Percentiles rank a stretch among this genome's conserved stretches.
Evolutionary conservation across 129 eudicot species (phyloP).

Genomic region (Artemisia tridentata): DNA sequence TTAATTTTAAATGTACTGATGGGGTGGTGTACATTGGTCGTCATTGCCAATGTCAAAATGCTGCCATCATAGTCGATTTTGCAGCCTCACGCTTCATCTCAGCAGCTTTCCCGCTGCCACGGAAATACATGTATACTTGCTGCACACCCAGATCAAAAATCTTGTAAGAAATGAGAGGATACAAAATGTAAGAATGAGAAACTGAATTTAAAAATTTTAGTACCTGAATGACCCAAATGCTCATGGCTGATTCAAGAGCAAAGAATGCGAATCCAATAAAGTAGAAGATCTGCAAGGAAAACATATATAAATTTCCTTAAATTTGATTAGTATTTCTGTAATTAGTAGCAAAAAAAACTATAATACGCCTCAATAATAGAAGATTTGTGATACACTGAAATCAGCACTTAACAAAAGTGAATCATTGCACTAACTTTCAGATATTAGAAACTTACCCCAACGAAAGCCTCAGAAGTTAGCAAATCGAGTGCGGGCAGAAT

Average conservation of each 20-base stretch:
- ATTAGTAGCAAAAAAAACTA: no score
- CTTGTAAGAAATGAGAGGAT: neutral
- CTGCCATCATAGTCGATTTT: conserved; percentile 78
- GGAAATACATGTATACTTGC: conserved; percentile 94
- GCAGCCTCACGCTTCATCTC: conserved; percentile 91
- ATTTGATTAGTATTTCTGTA: neutral
- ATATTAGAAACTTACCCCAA: conserved; percentile 64
- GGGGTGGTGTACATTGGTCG: no score
- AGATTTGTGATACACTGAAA: neutral
- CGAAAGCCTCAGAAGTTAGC: conserved; percentile 51
- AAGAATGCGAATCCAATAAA: conserved; percentile 74
- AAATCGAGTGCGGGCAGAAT: conserved; percentile 79
- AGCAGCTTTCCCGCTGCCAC: conserved; percentile 93
- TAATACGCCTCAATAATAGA: no score
- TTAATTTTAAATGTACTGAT: neutral
- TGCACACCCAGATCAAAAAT: conserved; percentile 36
- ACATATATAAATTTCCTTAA: conserved; percentile 1
- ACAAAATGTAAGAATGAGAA: neutral
- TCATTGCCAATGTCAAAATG: conserved; percentile 37
- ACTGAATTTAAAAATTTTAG: neutral
- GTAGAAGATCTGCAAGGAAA: conserved; percentile 63
- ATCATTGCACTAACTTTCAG: neutral
- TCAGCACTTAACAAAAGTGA: no score
- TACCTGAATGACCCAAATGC: conserved; percentile 99
- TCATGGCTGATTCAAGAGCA: conserved; percentile 66